Conservation (phyloP, 495 filamentous ascomycete genomes). For the Cenococcum geophilum region DNA sequence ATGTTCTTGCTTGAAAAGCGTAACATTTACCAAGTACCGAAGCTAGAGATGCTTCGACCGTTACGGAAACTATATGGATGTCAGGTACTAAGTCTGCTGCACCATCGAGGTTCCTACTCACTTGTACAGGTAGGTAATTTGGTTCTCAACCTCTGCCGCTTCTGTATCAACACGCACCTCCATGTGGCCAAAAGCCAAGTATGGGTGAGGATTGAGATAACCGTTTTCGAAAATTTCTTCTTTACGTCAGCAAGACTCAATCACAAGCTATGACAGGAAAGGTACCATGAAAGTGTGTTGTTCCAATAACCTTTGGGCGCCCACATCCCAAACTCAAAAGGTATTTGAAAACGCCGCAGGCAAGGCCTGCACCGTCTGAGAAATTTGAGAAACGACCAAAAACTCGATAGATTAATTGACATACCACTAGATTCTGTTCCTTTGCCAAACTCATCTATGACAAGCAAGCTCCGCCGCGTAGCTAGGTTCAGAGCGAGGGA, state of each 20-base stretch:
- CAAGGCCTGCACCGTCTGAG: slow-evolving; percentile 77
- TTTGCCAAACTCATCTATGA: slow-evolving; percentile 96
- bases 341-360: slow-evolving; percentile 72
- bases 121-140: slow-evolving; percentile 85
- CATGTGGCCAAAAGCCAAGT: slow-evolving; percentile 76
- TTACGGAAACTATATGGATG: slow-evolving; percentile 40
- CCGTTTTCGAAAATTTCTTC: slow-evolving; percentile 74
- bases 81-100: slow-evolving; percentile 15
- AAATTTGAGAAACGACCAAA: slow-evolving; percentile 6
- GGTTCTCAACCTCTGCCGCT: slow-evolving; percentile 55
- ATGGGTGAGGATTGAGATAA: slow-evolving; percentile 53
- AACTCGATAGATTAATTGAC: neutral
- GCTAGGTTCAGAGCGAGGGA: slow-evolving; percentile 70
- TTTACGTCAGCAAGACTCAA: neutral
- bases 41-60: slow-evolving; percentile 73
- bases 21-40: slow-evolving; percentile 58
- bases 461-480: slow-evolving; percentile 68
- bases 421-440: slow-evolving; percentile 68
- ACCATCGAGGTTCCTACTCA: slow-evolving; percentile 26
- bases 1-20: neutral
- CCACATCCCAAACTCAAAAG: slow-evolving; percentile 55
- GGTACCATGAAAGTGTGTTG: slow-evolving; percentile 77
- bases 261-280: too few relatives aligned
- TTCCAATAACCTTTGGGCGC: slow-evolving; percentile 76
- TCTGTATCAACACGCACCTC: slow-evolving; percentile 66